phyloP scores from a whole-genome alignment of 306 rosid species.

The Fragaria ananassa region DNA sequence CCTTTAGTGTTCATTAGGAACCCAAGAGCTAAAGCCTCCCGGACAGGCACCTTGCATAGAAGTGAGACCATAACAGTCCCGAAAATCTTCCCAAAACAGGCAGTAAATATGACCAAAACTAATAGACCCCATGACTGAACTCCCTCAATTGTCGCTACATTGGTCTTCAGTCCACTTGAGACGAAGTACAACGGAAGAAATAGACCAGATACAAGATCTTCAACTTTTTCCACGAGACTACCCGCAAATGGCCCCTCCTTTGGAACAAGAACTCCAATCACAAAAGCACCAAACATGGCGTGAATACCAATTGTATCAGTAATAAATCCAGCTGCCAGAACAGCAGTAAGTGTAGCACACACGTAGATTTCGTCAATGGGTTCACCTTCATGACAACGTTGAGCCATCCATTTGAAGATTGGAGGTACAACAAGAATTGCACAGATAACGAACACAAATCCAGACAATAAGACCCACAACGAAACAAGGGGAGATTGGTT shows the following conservation, averaged over 20 bases:
- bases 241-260: slow-evolving; percentile 71
- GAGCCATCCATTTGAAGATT: slow-evolving; percentile 58
- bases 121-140: slow-evolving; percentile 82
- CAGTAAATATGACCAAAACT: slow-evolving; percentile 57
- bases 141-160: slow-evolving; percentile 72
- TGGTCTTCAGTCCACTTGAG: slow-evolving; percentile 86
- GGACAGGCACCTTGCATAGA: slow-evolving; percentile 50
- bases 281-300: slow-evolving; percentile 90
- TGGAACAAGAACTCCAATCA: slow-evolving; percentile 68
- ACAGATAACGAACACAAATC: slow-evolving; percentile 51
- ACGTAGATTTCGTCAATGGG: slow-evolving; percentile 62
- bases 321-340: slow-evolving; percentile 72
- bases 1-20: slow-evolving; percentile 90
- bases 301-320: slow-evolving; percentile 88
- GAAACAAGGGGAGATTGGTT: slow-evolving; percentile 58
- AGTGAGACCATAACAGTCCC: slow-evolving; percentile 65
- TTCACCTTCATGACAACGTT: slow-evolving; percentile 66
- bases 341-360: slow-evolving; percentile 62
- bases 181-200: slow-evolving; percentile 79
- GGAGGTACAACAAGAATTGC: slow-evolving; percentile 45
- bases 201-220: slow-evolving; percentile 86
- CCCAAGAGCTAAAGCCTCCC: slow-evolving; percentile 69
- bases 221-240: slow-evolving; percentile 76
- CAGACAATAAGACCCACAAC: slow-evolving; percentile 72
- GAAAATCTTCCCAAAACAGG: slow-evolving; percentile 78